phyloP scores from a whole-genome alignment of 75 land plant genomes.

The Sequoiadendron giganteum region DNA sequence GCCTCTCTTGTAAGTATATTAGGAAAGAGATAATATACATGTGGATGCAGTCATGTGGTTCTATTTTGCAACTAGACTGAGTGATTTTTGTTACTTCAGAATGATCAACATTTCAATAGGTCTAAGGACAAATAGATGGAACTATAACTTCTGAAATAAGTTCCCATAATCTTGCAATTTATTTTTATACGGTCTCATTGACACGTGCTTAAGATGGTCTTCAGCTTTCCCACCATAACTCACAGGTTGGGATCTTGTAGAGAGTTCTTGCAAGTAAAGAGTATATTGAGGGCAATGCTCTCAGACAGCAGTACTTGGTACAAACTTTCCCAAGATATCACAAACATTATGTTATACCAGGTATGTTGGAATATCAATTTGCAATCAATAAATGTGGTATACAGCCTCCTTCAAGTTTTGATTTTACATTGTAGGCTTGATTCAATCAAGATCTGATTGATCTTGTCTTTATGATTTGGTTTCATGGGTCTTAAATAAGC shows the following conservation, averaged over 20 bases:
- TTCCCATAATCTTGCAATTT: neutral
- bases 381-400: neutral
- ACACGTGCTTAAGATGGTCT: neutral
- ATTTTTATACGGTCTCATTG: neutral
- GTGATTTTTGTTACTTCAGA: neutral
- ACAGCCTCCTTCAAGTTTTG: neutral
- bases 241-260: neutral
- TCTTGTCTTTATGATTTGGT: neutral
- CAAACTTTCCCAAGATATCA: constrained; percentile 11
- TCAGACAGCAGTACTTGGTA: constrained; percentile 11
- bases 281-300: constrained; percentile 11
- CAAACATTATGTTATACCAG: constrained; percentile 14
- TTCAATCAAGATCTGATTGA: neutral
- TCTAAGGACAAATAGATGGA: neutral
- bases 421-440: neutral
- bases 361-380: constrained; percentile 3
- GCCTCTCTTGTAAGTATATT: neutral
- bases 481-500: neutral
- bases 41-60: neutral
- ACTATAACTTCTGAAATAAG: neutral
- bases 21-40: neutral
- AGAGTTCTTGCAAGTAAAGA: constrained; percentile 11
- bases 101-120: neutral
- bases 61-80: neutral
- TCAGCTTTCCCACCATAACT: neutral